Evolutionary conservation across 2,329 filamentous ascomycete species (phyloP), one percentile per base, ranked within the genome.

Genomic region (Chaetoscypha palmicola): DNA sequence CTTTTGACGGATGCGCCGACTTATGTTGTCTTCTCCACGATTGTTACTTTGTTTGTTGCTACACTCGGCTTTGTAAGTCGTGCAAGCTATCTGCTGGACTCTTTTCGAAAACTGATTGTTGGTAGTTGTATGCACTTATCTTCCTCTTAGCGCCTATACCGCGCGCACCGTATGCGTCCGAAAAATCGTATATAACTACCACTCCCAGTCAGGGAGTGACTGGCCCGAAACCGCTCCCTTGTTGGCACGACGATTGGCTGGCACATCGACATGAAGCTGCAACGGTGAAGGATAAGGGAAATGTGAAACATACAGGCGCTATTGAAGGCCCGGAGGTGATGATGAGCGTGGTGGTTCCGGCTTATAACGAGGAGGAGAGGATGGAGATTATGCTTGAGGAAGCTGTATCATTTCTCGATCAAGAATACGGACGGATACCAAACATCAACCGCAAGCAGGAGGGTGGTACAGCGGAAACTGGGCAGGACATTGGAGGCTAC

Each of bases 311-410:
- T 16, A 67, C 66, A 3, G 73, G 77, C 53, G 66, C 70, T 34
- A 83, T 94, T 43, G 83, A 89, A 51, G 74, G 81, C 2, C 77
- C 89, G 11, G 81, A 90, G 50, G 67, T 96, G n/a, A 85, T 84
- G 62, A 80, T 98, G 71, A 92, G 86, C 42, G 81, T 97, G 5
- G 88, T 98, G 0, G 83, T 98, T 33, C 92, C 92, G 0, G 92
- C 92, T 8, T 98, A 89, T 73, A 98, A 98, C 56, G 92, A 98
- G 61, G 83, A 91, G 62, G 74, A 85, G 46, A 81, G 92, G 22
- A 74, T 98, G 36, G 73, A 79, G 10, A 83, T 82, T 9, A 95
- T 95, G 68, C 73, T 98, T 10, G 82, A 94, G 59, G 92, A 98
- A 66, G 89, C 92, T 1, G 83, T 97, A 20, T 80, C 79, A 38